Evolutionary conservation across 345 rosid species (phyloP), one percentile per base, ranked within the genome.

Genomic region (Combretum micranthum): DNA sequence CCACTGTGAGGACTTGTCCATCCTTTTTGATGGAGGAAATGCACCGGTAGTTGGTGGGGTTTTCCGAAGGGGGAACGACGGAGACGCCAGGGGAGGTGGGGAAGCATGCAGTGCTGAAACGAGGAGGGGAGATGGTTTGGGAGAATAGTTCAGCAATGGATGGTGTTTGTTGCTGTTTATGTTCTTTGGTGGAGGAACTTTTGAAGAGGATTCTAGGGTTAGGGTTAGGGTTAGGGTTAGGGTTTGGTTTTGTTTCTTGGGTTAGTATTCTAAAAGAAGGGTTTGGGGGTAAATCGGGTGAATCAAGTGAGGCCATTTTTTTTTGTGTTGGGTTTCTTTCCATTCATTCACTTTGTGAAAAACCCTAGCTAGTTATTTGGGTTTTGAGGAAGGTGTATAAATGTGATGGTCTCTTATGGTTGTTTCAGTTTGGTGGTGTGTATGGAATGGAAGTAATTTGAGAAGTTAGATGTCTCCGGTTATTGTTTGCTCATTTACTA

Each of bases 1-100:
- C 80, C 11, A 77, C 63, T 14, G 79, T 66, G 2, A 79, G 61
- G 20, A 82, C 61, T 65, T 82, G 88, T 4, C 83, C 88, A 3
- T 77, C 84, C 37, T 73, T 79, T 53, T 74, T 68, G 23, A 75
- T 56, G 0, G 88, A 79, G 47, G 79, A 69, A 13, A 77, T 13
- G 56, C 84, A 77, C 23, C 72, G 56, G 51, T 73, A 70, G n/a
- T 74, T 47, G 15, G 61, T 17, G 20, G 63, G 12, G 9, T 68
- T 64, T 2, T 45, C 50, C n/a, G n/a, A n/a, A 44, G 16, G 52
- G 47, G 50, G 15, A 52, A 53, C 16, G 3, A 42, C 3, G 21
- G 42, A 8, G 42, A 37, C 8, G 52, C 47, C 45, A 46, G 48
- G 14, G 2, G 71, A 57, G 19, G 76, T 10, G 56, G 20, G 68